These are phyloP conservation scores for Colletotrichum zoysiae DNA, from an alignment of 2,329 filamentous ascomycete species.

Conservation along the genomic window DNA sequence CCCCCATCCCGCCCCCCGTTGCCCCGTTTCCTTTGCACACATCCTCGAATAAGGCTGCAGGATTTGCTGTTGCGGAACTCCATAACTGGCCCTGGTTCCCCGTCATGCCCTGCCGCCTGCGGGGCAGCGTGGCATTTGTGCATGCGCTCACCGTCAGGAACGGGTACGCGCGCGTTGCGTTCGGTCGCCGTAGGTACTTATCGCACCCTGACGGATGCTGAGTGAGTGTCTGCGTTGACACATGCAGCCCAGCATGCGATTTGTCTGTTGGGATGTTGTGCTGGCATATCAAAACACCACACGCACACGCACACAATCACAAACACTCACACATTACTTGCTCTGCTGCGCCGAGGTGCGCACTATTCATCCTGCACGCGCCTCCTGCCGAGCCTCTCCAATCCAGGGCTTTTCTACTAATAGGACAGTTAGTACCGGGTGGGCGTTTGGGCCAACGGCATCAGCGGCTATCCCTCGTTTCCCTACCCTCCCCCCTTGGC, in stretches of 20 bases:
- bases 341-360: conserved; percentile 5
- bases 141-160: conserved; percentile 35
- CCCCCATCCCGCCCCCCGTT: not conserved
- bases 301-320: not conserved
- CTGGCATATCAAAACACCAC: conserved; percentile 39
- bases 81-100: conserved; percentile 28
- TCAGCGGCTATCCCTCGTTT: conserved; percentile 19
- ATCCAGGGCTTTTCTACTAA: conserved; percentile 15
- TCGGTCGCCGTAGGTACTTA: not conserved
- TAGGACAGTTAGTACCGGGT: not conserved
- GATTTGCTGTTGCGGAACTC: conserved; percentile 19
- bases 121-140: conserved; percentile 9
- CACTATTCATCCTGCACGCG: conserved; percentile 38
- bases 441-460: conserved; percentile 26
- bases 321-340: not conserved
- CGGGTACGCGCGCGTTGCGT: conserved; percentile 14
- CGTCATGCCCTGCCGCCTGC: conserved; percentile 27
- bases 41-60: conserved; percentile 42
- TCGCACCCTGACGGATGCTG: not conserved
- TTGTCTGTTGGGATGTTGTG: conserved; percentile 24
- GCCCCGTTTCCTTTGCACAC: not conserved
- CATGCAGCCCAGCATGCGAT: not conserved
- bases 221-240: conserved; percentile 5
- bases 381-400: conserved; percentile 31
- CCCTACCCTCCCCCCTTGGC: not conserved